These are phyloP conservation scores for Monilinia polystroma DNA, from an alignment of 2,329 filamentous ascomycete species.

Conservation along the genomic window DNA sequence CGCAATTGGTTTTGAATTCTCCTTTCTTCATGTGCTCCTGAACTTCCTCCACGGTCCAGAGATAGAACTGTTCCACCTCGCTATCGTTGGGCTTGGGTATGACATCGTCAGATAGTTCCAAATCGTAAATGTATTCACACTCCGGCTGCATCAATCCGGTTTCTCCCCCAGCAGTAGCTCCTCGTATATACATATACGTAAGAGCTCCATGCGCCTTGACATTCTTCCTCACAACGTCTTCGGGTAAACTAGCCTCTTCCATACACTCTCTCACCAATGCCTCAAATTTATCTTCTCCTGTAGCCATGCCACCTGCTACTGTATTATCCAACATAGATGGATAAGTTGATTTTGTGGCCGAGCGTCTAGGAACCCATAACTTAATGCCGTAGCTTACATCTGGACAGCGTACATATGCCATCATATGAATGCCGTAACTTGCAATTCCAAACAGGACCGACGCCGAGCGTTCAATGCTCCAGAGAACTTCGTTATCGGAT, in stretches of 20 bases:
- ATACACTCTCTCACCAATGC: slow-evolving; percentile 81
- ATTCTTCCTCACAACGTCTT: slow-evolving; percentile 61
- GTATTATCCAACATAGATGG: slow-evolving; percentile 83
- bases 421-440: slow-evolving; percentile 81
- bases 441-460: slow-evolving; percentile 72
- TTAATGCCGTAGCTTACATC: slow-evolving; percentile 57
- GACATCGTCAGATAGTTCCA: slow-evolving; percentile 69
- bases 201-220: slow-evolving; percentile 66
- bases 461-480: slow-evolving; percentile 75
- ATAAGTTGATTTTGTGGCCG: slow-evolving; percentile 79
- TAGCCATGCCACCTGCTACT: slow-evolving; percentile 79
- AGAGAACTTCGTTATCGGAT: slow-evolving; percentile 58
- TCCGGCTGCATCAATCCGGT: slow-evolving; percentile 83
- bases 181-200: slow-evolving; percentile 82
- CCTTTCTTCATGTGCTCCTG: slow-evolving; percentile 66
- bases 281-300: slow-evolving; percentile 76
- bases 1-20: slow-evolving; percentile 92
- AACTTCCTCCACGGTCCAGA: slow-evolving; percentile 76
- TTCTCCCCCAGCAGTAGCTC: slow-evolving; percentile 75
- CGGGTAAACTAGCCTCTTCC: slow-evolving; percentile 83
- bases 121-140: slow-evolving; percentile 86
- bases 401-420: slow-evolving; percentile 61
- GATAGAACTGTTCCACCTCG: slow-evolving; percentile 82
- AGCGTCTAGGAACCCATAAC: slow-evolving; percentile 81
- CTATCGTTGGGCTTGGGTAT: slow-evolving; percentile 77